These are phyloP conservation scores for Trypanosoma boissoni DNA, from an alignment of 208 protist species.

Conservation along the genomic window DNA sequence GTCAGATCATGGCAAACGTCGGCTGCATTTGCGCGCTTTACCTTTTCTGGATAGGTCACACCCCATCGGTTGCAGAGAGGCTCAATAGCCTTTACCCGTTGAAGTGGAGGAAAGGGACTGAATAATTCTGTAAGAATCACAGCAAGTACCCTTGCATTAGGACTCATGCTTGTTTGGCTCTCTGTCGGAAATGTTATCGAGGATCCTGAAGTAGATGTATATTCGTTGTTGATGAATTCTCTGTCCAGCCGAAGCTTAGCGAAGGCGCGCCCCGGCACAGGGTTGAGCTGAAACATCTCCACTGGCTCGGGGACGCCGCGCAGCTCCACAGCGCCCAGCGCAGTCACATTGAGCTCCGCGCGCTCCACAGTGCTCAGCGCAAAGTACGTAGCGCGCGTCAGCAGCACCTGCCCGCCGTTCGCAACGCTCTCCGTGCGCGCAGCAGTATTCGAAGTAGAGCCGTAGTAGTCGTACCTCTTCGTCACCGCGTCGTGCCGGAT, in stretches of 20 bases:
- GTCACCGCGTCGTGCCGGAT: conserved; percentile 55
- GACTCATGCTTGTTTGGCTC: conserved; percentile 21
- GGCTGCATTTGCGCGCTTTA: no score
- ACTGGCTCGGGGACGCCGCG: conserved; percentile 54
- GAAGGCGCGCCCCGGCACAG: conserved; percentile 39
- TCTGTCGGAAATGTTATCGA: conserved; percentile 22
- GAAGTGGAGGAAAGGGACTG: conserved; percentile 30
- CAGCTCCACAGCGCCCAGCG: conserved; percentile 38
- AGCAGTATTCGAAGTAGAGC: conserved; percentile 72
- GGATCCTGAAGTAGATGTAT: conserved; percentile 18
- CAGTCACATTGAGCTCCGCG: conserved; percentile 13
- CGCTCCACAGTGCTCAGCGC: conserved; percentile 35
- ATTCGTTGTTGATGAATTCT: conserved; percentile 29
- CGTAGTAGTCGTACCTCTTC: conserved; percentile 83
- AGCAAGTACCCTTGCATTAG: conserved; percentile 20
- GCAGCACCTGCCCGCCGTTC: conserved; percentile 71
- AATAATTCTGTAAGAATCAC: conserved; percentile 36
- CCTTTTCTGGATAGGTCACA: no score
- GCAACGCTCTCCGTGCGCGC: conserved; percentile 75
- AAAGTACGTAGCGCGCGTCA: conserved; percentile 44
- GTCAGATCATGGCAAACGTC: no score
- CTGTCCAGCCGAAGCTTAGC: conserved; percentile 46
- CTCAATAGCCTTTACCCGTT: conserved; percentile 36
- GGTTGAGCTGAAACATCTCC: conserved; percentile 62
- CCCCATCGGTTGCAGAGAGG: conserved; percentile 37